Percentiles rank a stretch among this genome's conserved stretches.
Conservation (phyloP, 2,329 filamentous ascomycete species). For the Dendryphion nanum region DNA sequence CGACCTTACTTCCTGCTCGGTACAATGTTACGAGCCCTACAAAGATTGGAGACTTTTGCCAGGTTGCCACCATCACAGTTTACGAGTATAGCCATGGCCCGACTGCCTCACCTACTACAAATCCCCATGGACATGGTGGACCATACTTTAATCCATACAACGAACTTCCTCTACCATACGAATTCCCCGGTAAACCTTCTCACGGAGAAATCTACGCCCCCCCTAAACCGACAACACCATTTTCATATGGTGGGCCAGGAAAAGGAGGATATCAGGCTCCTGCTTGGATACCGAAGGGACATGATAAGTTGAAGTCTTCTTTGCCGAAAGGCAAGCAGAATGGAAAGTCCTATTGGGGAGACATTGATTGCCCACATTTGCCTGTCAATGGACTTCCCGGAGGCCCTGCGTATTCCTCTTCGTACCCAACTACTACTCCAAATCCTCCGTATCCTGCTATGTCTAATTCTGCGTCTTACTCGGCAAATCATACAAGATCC, state of each 20-base stretch:
- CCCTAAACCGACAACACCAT: conserved; percentile 20
- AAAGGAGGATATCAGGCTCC: conserved; percentile 21
- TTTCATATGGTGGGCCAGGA: conserved; percentile 19
- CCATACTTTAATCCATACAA: conserved; percentile 32
- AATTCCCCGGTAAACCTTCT: conserved; percentile 25
- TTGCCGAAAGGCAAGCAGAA: conserved; percentile 23
- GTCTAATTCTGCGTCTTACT: conserved; percentile 3
- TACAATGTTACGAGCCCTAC: conserved; percentile 2
- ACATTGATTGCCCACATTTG: conserved; percentile 25
- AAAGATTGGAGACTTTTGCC: background rate
- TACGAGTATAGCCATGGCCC: conserved; percentile 4
- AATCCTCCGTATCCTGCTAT: conserved; percentile 9
- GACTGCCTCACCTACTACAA: conserved; percentile 15
- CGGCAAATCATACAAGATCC: background rate
- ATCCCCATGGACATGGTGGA: conserved; percentile 26
- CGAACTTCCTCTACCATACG: conserved; percentile 19
- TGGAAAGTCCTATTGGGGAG: conserved; percentile 29
- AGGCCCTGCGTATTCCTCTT: conserved; percentile 5
- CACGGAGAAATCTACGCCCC: conserved; percentile 15
- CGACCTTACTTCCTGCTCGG: conserved; percentile 7
- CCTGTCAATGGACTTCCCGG: conserved; percentile 17
- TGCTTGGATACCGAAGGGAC: conserved; percentile 25
- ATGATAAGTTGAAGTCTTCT: conserved; percentile 15
- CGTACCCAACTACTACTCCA: conserved; percentile 4
- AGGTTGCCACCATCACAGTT: conserved; percentile 3